Conservation (phyloP, 2,329 filamentous ascomycete genomes). For the Aspergillus viridinutans region DNA sequence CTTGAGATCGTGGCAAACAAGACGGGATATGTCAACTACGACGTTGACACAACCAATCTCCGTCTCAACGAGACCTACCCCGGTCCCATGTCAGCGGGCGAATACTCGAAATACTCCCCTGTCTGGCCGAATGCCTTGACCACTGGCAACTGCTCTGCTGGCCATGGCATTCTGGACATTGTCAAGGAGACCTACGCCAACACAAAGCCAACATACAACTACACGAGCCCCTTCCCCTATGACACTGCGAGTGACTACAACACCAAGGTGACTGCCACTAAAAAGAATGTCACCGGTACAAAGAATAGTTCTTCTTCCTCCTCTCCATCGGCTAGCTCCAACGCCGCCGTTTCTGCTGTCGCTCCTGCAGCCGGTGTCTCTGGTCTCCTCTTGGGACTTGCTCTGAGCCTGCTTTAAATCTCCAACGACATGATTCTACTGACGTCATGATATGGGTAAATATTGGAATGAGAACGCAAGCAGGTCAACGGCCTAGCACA, state of each 20-base stretch:
- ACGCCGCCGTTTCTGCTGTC: constrained; percentile 8
- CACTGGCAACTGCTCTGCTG: constrained; percentile 29
- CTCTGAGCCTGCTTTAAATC: constrained; percentile 14
- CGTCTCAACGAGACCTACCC: constrained; percentile 56
- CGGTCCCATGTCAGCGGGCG: constrained; percentile 36
- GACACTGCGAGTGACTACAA: constrained; percentile 25
- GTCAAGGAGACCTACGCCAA: constrained; percentile 31
- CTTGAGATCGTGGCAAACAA: constrained; percentile 56
- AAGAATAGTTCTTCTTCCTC: constrained; percentile 10
- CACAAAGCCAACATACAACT: constrained; percentile 29
- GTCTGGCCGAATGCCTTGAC: constrained; percentile 28
- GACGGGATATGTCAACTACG: constrained; percentile 53
- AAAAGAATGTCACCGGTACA: constrained; percentile 9
- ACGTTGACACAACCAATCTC: constrained; percentile 39
- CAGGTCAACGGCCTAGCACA: not conserved
- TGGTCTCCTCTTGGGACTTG: constrained; percentile 12
- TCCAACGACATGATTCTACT: not conserved
- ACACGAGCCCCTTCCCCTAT: constrained; percentile 32
- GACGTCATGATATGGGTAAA: not conserved
- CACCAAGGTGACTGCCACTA: constrained; percentile 25
- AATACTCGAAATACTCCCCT: constrained; percentile 24
- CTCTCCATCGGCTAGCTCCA: constrained; percentile 6
- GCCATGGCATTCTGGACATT: constrained; percentile 30
- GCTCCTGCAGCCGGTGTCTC: constrained; percentile 11
- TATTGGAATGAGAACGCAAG: not conserved